phyloP scores from a whole-genome alignment of 345 rosid species.

The Isatis tinctoria region DNA sequence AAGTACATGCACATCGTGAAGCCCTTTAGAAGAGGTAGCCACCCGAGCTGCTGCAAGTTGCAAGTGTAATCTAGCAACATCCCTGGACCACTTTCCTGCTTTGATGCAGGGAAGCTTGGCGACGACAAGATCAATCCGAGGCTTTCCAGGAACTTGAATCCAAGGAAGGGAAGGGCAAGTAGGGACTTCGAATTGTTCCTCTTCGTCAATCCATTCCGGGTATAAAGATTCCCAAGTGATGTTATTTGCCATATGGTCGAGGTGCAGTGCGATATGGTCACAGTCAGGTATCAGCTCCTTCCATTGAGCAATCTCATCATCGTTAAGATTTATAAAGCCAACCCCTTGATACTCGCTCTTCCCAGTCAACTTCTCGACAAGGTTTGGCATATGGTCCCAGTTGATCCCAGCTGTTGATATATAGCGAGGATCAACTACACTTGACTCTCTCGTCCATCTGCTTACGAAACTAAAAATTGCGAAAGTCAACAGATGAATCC shows the following conservation, averaged over 20 bases:
- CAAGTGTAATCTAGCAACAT: constrained; percentile 76
- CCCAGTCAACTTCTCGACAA: constrained; percentile 48
- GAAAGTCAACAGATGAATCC: background rate
- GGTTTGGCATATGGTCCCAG: constrained; percentile 56
- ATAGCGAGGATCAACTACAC: constrained; percentile 54
- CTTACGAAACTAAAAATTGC: constrained; percentile 28
- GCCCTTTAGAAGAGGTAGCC: constrained; percentile 70
- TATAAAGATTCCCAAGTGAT: constrained; percentile 78
- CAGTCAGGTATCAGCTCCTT: constrained; percentile 59
- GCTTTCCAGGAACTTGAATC: constrained; percentile 66
- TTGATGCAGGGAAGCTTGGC: constrained; percentile 80
- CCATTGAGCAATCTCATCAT: constrained; percentile 54
- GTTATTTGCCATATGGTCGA: constrained; percentile 35
- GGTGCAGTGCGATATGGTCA: constrained; percentile 51
- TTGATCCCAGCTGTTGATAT: constrained; percentile 42
- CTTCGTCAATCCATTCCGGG: constrained; percentile 97
- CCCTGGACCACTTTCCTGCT: constrained; percentile 71
- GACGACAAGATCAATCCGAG: constrained; percentile 68
- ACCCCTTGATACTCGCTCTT: constrained; percentile 57
- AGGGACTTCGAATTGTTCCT: constrained; percentile 80
- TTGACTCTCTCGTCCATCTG: constrained; percentile 50
- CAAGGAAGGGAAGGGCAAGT: constrained; percentile 69
- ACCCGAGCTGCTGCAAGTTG: constrained; percentile 82
- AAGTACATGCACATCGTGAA: constrained; percentile 65
- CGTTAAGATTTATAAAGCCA: constrained; percentile 73